A percentile compares a stretch with the other conserved stretches of the same genome.
phyloP scores from a whole-genome alignment of 345 rosid genomes.

The Linum lewisii region DNA sequence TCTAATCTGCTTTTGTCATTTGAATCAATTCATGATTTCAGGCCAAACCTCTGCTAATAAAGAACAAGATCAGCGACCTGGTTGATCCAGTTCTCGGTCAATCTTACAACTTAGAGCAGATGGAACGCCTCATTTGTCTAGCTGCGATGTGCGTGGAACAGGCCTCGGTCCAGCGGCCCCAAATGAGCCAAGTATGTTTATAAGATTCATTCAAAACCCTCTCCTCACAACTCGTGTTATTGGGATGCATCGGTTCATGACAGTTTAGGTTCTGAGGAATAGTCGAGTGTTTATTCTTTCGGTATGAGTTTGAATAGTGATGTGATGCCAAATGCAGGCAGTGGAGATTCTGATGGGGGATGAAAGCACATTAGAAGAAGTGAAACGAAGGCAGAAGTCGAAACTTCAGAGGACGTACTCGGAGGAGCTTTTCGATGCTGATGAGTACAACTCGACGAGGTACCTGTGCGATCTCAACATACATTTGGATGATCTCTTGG shows the following conservation, averaged over 20 bases:
- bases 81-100: slow-evolving; percentile 57
- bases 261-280: too few species aligned
- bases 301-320: too few species aligned
- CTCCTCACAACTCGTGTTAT: too few species aligned
- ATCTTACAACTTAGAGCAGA: slow-evolving; percentile 37
- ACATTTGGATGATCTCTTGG: slow-evolving; percentile 56
- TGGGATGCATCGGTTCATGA: too few species aligned
- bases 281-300: too few species aligned
- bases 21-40: slow-evolving; percentile 11
- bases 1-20: background rate
- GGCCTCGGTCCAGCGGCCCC: slow-evolving; percentile 53
- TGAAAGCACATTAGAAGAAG: slow-evolving; percentile 22
- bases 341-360: slow-evolving; percentile 53
- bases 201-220: too few species aligned
- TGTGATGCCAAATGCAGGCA: too few species aligned
- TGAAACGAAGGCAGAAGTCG: slow-evolving; percentile 23
- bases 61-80: slow-evolving; percentile 38
- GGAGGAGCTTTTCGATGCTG: slow-evolving; percentile 52
- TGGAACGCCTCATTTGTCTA: slow-evolving; percentile 32
- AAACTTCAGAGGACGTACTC: slow-evolving; percentile 52
- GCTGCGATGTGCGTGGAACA: slow-evolving; percentile 60
- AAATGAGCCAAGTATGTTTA: too few species aligned
- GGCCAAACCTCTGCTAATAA: slow-evolving; percentile 66
- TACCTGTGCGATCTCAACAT: slow-evolving; percentile 39
- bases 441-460: slow-evolving; percentile 64